phyloP scores from a whole-genome alignment of 2,329 filamentous ascomycete genomes.

The Sclerotiophoma versabilis region DNA sequence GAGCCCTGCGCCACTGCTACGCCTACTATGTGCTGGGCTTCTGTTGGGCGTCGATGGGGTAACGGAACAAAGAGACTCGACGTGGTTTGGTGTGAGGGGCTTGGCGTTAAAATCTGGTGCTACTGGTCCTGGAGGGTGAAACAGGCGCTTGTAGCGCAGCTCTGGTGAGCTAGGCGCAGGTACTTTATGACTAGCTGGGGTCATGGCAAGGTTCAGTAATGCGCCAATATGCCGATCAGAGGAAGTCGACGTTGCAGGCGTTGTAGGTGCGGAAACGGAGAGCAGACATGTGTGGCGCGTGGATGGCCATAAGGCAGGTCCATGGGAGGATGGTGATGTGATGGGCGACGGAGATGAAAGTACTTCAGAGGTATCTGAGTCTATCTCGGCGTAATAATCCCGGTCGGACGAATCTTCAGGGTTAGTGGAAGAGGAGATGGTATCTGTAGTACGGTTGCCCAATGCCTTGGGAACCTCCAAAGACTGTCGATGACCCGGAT shows the following conservation, averaged over 20 bases:
- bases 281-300: constrained; percentile 35
- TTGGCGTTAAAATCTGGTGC: constrained; percentile 21
- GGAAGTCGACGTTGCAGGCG: constrained; percentile 25
- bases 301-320: constrained; percentile 36
- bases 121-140: constrained; percentile 41
- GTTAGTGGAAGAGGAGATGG: constrained; percentile 42
- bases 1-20: constrained; percentile 23
- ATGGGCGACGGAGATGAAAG: constrained; percentile 43
- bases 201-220: constrained; percentile 36
- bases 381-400: constrained; percentile 39
- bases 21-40: constrained; percentile 25
- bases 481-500: neutral
- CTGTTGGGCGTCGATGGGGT: constrained; percentile 8
- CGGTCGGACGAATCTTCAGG: constrained; percentile 39
- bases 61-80: constrained; percentile 16
- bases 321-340: constrained; percentile 32
- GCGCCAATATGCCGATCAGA: constrained; percentile 28
- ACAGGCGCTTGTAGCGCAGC: constrained; percentile 51
- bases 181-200: constrained; percentile 20
- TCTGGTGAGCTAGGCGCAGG: constrained; percentile 49
- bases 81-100: constrained; percentile 8
- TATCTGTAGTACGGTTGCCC: constrained; percentile 19
- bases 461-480: constrained; percentile 5
- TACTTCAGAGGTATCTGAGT: constrained; percentile 43
- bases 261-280: constrained; percentile 36